A percentile compares a stretch with the other conserved stretches of the same genome.
These are phyloP conservation scores for Martensiomyces pterosporus DNA, from an alignment of 192 early-diverging fungal species.

Conservation along the genomic window DNA sequence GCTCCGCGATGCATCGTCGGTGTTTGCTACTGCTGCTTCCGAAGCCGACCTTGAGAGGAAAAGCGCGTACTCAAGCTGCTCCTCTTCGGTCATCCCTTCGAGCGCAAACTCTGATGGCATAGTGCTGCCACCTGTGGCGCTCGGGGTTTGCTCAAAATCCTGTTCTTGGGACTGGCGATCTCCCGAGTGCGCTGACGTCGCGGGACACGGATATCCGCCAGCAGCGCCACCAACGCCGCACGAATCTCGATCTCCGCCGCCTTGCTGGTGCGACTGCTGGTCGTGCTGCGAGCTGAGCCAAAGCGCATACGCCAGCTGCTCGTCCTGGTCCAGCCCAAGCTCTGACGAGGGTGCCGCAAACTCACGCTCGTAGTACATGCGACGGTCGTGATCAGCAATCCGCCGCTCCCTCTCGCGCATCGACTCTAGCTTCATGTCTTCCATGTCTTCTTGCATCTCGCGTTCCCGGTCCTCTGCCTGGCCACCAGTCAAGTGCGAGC, in stretches of 20 bases:
- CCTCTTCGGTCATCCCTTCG: slow-evolving; percentile 20
- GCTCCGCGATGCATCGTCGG: too few species aligned
- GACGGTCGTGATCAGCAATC: slow-evolving; percentile 9
- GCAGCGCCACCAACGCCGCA: too few species aligned
- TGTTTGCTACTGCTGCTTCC: background rate
- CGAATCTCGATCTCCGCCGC: too few species aligned
- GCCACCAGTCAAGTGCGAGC: too few species aligned
- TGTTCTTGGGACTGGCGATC: too few species aligned
- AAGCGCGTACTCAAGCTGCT: slow-evolving; percentile 39
- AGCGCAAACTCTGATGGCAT: too few species aligned
- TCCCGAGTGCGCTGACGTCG: background rate
- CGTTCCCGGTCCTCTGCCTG: background rate
- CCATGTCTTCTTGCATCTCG: slow-evolving; percentile 15
- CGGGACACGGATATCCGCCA: too few species aligned
- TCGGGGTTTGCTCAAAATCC: too few species aligned
- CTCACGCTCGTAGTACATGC: slow-evolving; percentile 18
- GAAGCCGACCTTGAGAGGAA: slow-evolving; percentile 12
- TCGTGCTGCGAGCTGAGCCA: slow-evolving; percentile 24
- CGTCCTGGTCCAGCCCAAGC: slow-evolving; percentile 28
- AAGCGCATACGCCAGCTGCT: slow-evolving; percentile 38
- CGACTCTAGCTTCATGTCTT: slow-evolving; percentile 11
- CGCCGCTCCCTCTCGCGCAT: slow-evolving; percentile 9
- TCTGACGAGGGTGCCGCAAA: slow-evolving; percentile 12
- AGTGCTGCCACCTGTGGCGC: too few species aligned
- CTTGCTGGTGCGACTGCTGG: too few species aligned